Base-by-base conservation (phyloP, 352 stramenopile genomes). In the Globisporangium viniferum region DNA sequence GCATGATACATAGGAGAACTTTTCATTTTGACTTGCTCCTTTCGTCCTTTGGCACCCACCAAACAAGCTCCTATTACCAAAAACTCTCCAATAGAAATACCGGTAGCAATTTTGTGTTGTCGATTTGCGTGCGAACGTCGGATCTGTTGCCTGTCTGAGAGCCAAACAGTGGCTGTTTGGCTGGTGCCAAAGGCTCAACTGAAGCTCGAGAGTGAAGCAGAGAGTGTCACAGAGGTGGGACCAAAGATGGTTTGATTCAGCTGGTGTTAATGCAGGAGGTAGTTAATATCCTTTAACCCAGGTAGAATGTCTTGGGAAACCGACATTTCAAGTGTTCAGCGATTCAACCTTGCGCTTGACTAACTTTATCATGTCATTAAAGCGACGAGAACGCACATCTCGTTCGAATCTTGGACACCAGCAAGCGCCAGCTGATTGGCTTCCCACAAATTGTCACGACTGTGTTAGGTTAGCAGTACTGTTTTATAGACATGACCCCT, bases 361-460 rank as follows among this genome's bases (percentile, higher is more conserved):
- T 22, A 64, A 15, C 58, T 54, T 31, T 14, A 55, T 14, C 22
- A 64, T 27, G 58, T 48, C 46, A 33, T 7, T 64, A 64, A 63
- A 64, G 36, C 36, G 12, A 64, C 36, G 10, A 5, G 8, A 0
- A 10, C 7, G 14, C 6, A 55, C 20, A 33, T 64, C 20, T 20
- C 22, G n/a, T 35, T 64, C 24, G 59, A 64, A 64, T 64, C 59
- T 64, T 55, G 59, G 12, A 15, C 59, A 39, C 12, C 29, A 18
- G 12, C 36, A 22, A 12, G 6, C 6, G 6, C 24, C 5, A 24
- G 22, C 39, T 64, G 59, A 64, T 64, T 64, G 59, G 59, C 39
- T 49, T 18, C 8, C 36, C 59, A 8, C 12, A 33, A 22, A 15
- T 53, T n/a, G 10, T 15, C 20, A 31, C 57, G 39, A 62, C 33